phyloP scores from a whole-genome alignment of 2,329 filamentous ascomycete species.

The Calonectria pseudoturangicola region DNA sequence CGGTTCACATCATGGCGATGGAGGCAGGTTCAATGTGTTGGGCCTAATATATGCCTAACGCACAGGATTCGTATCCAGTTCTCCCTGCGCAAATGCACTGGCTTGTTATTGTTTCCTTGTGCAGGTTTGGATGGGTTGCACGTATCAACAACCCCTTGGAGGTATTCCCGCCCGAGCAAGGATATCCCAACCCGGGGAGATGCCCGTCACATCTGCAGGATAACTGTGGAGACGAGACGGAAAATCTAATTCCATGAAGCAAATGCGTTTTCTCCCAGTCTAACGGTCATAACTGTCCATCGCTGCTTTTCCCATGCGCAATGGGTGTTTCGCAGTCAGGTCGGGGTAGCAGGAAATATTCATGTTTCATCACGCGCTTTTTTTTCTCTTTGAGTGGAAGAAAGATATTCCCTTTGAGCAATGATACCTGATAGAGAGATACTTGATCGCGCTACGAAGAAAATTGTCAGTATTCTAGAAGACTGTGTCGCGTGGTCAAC shows the following conservation, averaged over 20 bases:
- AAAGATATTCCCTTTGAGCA: background rate
- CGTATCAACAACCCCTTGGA: slow-evolving; percentile 21
- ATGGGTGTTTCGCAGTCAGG: background rate
- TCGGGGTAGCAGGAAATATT: background rate
- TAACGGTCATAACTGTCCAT: background rate
- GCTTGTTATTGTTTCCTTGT: background rate
- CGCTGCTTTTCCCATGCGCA: background rate
- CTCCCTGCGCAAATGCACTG: background rate
- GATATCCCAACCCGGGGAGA: slow-evolving; percentile 27
- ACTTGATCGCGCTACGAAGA: background rate
- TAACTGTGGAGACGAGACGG: slow-evolving; percentile 8
- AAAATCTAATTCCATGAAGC: slow-evolving; percentile 14
- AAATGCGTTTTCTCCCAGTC: background rate
- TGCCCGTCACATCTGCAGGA: slow-evolving; percentile 20
- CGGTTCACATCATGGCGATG: background rate
- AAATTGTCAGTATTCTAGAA: background rate
- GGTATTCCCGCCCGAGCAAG: slow-evolving; percentile 2
- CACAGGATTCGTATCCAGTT: slow-evolving; percentile 18
- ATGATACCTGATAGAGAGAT: background rate
- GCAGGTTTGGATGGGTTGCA: slow-evolving; percentile 9
- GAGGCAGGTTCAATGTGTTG: background rate
- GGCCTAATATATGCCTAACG: slow-evolving; percentile 2
- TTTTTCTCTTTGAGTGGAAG: background rate
- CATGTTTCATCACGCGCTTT: no score
- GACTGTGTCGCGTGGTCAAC: background rate